A percentile compares a stretch with the other conserved stretches of the same genome.
These are phyloP conservation scores for Alloteropsis angusta DNA, from an alignment of 202 grass and related monocot species.

Conservation along the genomic window DNA sequence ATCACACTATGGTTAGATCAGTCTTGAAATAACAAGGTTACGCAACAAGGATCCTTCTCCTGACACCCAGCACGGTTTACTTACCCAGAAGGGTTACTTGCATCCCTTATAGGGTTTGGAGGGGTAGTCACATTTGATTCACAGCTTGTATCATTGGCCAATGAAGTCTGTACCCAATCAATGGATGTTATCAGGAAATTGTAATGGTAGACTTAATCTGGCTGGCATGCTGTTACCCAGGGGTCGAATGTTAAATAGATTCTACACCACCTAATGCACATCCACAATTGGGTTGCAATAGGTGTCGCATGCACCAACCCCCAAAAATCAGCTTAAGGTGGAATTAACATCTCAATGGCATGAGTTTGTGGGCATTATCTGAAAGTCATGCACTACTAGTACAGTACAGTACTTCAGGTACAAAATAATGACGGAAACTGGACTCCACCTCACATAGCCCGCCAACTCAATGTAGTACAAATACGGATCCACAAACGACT, in stretches of 20 bases:
- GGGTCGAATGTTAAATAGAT: background rate
- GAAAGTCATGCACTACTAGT: background rate
- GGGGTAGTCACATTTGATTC: slow-evolving; percentile 87
- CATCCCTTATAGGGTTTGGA: slow-evolving; percentile 76
- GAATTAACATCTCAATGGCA: background rate
- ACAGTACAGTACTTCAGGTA: background rate
- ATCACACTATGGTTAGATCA: background rate
- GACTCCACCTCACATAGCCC: background rate
- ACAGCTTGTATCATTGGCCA: slow-evolving; percentile 81
- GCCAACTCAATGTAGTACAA: background rate
- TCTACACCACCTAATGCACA: background rate
- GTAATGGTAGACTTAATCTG: background rate
- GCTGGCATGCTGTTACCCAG: background rate
- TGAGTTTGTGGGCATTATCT: background rate
- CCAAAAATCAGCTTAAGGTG: background rate
- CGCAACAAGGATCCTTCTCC: background rate
- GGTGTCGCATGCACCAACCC: background rate
- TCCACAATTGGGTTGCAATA: background rate
- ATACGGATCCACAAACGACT: background rate
- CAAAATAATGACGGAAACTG: background rate
- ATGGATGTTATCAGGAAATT: slow-evolving; percentile 15
- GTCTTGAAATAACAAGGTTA: background rate
- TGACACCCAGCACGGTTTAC: background rate
- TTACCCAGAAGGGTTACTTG: slow-evolving; percentile 98
- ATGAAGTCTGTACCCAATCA: slow-evolving; percentile 46